Percentiles rank a stretch among this genome's conserved stretches.
Evolutionary conservation across 352 stramenopile genomes (phyloP).

Genomic region (Stramenopiles sp.): DNA sequence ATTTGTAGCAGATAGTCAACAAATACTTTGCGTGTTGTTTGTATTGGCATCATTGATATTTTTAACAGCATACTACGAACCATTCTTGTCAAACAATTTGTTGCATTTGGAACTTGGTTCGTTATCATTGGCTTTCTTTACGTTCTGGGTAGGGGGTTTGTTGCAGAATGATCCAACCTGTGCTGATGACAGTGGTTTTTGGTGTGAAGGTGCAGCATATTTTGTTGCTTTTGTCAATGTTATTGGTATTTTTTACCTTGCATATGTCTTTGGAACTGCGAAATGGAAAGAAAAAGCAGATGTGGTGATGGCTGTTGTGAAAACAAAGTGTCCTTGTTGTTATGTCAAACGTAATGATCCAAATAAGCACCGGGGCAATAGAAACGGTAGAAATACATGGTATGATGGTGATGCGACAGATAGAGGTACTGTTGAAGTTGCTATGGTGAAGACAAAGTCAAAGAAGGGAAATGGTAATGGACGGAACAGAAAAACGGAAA

Average conservation of each 20-base stretch:
- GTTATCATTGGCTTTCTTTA: background rate
- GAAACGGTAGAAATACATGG: background rate
- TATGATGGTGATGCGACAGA: background rate
- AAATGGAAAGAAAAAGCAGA: background rate
- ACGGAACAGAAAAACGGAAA: no score
- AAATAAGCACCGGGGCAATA: background rate
- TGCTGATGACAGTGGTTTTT: background rate
- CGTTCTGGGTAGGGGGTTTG: background rate
- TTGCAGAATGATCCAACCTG: background rate
- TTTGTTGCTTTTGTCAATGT: background rate
- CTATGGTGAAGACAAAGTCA: no score
- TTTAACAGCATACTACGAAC: background rate
- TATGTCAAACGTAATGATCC: background rate
- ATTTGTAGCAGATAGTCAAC: background rate
- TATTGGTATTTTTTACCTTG: background rate
- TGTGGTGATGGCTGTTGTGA: background rate
- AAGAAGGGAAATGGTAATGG: no score
- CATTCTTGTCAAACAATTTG: background rate
- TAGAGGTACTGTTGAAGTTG: no score
- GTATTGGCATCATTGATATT: background rate
- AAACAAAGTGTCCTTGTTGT: background rate
- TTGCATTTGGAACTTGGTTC: background rate
- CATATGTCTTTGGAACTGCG: background rate
- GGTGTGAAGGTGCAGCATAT: background rate
- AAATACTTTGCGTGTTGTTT: background rate